Conservation (phyloP, 1,284 basidiomycete species). For the Cryptococcus amylolentus region DNA sequence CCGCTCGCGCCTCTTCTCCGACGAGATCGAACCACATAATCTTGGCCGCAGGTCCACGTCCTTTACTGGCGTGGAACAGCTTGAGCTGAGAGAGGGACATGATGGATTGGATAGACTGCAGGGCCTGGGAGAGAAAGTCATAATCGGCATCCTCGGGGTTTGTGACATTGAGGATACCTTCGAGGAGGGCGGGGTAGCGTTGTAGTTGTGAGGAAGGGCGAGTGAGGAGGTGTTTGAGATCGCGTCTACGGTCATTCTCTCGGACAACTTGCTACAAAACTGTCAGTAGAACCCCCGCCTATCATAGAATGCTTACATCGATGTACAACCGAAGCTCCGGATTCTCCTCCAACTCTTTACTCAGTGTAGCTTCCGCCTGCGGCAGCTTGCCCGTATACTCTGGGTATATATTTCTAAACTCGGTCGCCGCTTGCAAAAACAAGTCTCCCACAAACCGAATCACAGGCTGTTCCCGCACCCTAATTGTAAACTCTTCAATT, state of each 20-base stretch:
- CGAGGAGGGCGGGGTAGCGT: constrained; percentile 81
- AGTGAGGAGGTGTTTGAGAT: constrained; percentile 81
- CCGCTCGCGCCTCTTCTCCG: constrained; percentile 61
- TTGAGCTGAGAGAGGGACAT: constrained; percentile 71
- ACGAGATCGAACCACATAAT: constrained; percentile 88
- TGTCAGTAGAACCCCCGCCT: background rate
- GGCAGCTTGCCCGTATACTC: constrained; percentile 81
- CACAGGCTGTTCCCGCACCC: constrained; percentile 74
- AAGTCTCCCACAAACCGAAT: constrained; percentile 86
- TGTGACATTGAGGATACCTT: constrained; percentile 80
- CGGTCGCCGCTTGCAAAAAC: constrained; percentile 79
- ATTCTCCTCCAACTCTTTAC: constrained; percentile 78
- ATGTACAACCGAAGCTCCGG: constrained; percentile 77
- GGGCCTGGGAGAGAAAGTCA: constrained; percentile 71
- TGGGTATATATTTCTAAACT: constrained; percentile 83
- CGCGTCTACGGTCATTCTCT: constrained; percentile 69
- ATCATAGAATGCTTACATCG: constrained; percentile 59
- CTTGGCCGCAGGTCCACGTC: constrained; percentile 65
- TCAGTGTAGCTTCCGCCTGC: constrained; percentile 76
- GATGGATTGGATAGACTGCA: constrained; percentile 70
- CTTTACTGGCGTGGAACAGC: constrained; percentile 82
- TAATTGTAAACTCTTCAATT: constrained; percentile 77
- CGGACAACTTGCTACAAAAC: constrained; percentile 58
- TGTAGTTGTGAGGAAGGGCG: constrained; percentile 84
- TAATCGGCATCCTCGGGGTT: constrained; percentile 70